Evolutionary conservation across 2,329 filamentous ascomycete genomes (phyloP).

Genomic region (Pseudodiploospora longispora): DNA sequence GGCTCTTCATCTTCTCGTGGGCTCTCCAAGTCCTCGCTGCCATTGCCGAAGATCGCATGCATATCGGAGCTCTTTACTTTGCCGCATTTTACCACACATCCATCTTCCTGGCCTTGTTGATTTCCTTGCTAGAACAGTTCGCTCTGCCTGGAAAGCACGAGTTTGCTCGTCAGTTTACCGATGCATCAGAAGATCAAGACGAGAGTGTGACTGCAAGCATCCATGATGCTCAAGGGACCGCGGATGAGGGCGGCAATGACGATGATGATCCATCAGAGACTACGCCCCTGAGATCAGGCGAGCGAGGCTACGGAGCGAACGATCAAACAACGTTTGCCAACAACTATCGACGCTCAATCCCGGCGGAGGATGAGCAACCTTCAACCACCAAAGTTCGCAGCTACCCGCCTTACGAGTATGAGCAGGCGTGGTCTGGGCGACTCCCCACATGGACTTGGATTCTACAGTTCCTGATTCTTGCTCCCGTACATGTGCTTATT

Average conservation of each 20-base stretch:
- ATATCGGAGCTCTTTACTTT: slow-evolving; percentile 70
- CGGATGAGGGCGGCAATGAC: slow-evolving; percentile 11
- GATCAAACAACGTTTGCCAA: slow-evolving; percentile 45
- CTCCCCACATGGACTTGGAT: slow-evolving; percentile 83
- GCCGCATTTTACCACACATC: slow-evolving; percentile 72
- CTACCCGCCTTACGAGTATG: slow-evolving; percentile 50
- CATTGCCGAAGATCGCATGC: slow-evolving; percentile 66
- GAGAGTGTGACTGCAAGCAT: slow-evolving; percentile 5
- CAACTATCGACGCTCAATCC: slow-evolving; percentile 43
- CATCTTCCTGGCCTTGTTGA: slow-evolving; percentile 63
- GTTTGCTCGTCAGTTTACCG: slow-evolving; percentile 53
- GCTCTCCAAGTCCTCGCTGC: slow-evolving; percentile 61
- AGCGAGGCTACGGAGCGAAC: slow-evolving; percentile 26
- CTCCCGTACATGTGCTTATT: slow-evolving; percentile 69
- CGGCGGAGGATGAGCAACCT: slow-evolving; percentile 17
- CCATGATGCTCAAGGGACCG: slow-evolving; percentile 1
- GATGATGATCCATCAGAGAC: slow-evolving; percentile 39
- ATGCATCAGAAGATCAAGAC: slow-evolving; percentile 39
- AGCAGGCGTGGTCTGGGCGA: slow-evolving; percentile 77
- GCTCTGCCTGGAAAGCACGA: slow-evolving; percentile 62
- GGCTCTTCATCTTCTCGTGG: slow-evolving; percentile 76
- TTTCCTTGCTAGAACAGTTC: slow-evolving; percentile 75
- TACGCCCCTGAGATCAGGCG: slow-evolving; percentile 41
- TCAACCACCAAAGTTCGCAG: slow-evolving; percentile 15
- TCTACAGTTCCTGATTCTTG: slow-evolving; percentile 73